A percentile compares a stretch with the other conserved stretches of the same genome.
These are phyloP conservation scores for Pyrenophora tritici-repentis DNA, from an alignment of 2,329 filamentous ascomycete species.

Conservation along the genomic window DNA sequence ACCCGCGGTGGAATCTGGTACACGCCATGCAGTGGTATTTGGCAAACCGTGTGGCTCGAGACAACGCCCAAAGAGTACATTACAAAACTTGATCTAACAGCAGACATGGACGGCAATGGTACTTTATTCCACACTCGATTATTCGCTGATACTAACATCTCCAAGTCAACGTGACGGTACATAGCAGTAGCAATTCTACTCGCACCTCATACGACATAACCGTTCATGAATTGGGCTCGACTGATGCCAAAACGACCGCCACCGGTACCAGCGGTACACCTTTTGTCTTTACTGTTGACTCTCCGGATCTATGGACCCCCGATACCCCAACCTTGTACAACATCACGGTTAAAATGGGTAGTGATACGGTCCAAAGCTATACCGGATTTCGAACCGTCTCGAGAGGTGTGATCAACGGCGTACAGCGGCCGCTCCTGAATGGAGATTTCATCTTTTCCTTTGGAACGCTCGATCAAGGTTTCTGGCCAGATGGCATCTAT, in stretches of 20 bases:
- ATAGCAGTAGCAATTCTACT: conserved; percentile 50
- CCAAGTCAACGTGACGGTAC: conserved; percentile 61
- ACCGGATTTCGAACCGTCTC: conserved; percentile 71
- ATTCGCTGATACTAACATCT: conserved; percentile 15
- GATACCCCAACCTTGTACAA: conserved; percentile 68
- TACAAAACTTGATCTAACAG: conserved; percentile 63
- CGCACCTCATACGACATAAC: conserved; percentile 47
- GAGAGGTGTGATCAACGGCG: conserved; percentile 60
- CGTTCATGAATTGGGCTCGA: conserved; percentile 41
- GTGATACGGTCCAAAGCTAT: conserved; percentile 66
- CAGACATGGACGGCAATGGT: conserved; percentile 48
- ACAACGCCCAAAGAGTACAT: conserved; percentile 64
- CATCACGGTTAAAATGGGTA: conserved; percentile 59
- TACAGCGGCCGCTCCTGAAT: conserved; percentile 68
- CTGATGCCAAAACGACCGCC: conserved; percentile 52
- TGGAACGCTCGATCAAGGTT: conserved; percentile 72
- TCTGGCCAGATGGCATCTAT: conserved; percentile 72
- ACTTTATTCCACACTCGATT: background rate
- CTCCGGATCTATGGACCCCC: conserved; percentile 68
- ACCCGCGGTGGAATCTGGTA: conserved; percentile 67
- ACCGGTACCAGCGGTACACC: conserved; percentile 54
- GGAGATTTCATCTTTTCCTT: conserved; percentile 71
- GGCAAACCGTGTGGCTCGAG: conserved; percentile 75
- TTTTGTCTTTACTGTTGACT: conserved; percentile 61
- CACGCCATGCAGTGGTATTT: conserved; percentile 73